These are phyloP conservation scores for Fusarium sublunatum DNA, from an alignment of 2,329 filamentous ascomycete species.

Conservation along the genomic window DNA sequence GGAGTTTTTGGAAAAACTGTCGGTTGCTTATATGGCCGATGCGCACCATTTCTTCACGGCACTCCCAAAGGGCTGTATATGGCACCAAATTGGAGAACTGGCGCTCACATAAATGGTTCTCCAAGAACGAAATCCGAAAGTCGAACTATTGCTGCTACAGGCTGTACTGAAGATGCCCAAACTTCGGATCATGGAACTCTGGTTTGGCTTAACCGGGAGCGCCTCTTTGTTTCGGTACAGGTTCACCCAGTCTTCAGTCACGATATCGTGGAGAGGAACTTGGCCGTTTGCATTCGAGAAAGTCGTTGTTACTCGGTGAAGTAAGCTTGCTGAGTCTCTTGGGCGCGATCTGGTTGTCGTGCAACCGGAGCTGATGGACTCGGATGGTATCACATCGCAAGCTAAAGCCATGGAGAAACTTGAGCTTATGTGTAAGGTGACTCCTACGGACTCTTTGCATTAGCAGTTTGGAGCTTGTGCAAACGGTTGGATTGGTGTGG, in stretches of 20 bases:
- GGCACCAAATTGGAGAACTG: not conserved
- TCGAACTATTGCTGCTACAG: not conserved
- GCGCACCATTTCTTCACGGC: not conserved
- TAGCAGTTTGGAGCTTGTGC: too few relatives aligned
- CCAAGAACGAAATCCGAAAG: not conserved
- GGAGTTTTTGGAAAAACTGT: constrained; percentile 3
- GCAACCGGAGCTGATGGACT: not conserved
- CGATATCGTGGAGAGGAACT: constrained; percentile 1
- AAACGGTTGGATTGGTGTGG: too few relatives aligned
- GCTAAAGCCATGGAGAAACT: constrained; percentile 2
- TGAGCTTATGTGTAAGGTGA: not conserved
- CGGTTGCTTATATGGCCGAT: constrained; percentile 2
- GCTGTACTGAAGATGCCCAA: constrained; percentile 10
- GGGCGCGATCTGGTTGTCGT: not conserved
- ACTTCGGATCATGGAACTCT: constrained; percentile 9
- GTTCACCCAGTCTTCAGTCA: not conserved
- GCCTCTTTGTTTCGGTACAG: constrained; percentile 3
- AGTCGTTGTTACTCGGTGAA: not conserved
- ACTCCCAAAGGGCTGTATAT: not conserved
- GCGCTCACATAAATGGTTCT: not conserved
- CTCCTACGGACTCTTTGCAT: constrained; percentile 4
- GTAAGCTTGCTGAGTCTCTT: not conserved
- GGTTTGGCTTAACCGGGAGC: constrained; percentile 1
- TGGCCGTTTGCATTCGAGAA: not conserved
- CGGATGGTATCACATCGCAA: not conserved